phyloP scores from a whole-genome alignment of 202 grass and related monocot genomes.

The Eragrostis tef region DNA sequence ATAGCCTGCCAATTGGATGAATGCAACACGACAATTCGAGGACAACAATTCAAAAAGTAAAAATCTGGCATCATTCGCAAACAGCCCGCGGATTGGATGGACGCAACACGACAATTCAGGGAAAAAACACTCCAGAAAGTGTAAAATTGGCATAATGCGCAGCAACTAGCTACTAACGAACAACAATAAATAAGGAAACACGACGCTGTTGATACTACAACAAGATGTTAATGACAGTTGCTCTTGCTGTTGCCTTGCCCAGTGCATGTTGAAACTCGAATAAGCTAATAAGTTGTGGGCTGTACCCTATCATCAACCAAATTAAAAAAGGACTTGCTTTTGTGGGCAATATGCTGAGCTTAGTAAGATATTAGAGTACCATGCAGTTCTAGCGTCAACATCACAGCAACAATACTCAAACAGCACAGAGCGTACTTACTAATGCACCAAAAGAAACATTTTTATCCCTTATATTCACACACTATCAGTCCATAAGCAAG shows the following conservation, averaged over 20 bases:
- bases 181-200: conserved; percentile 26
- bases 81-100: not conserved
- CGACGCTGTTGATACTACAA: no score
- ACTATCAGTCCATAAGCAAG: conserved; percentile 3
- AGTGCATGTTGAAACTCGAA: conserved; percentile 24
- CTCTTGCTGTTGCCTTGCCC: conserved; percentile 22
- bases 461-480: no score
- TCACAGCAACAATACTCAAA: conserved; percentile 42
- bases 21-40: conserved; percentile 11
- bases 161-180: not conserved
- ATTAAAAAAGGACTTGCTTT: conserved; percentile 37
- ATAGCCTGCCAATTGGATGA: not conserved
- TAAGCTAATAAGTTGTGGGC: conserved; percentile 25
- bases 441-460: not conserved
- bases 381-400: conserved; percentile 12
- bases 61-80: conserved; percentile 12
- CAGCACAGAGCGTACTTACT: conserved; percentile 25
- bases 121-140: conserved; percentile 24
- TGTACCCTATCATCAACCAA: conserved; percentile 29
- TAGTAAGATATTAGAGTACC: not conserved
- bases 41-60: conserved; percentile 37
- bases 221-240: not conserved
- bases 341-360: conserved; percentile 41
- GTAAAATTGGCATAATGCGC: conserved; percentile 6
- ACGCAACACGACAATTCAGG: conserved; percentile 13